Evolutionary conservation across 148 eudicot genomes (phyloP).

Genomic region (Chenopodium quinoa): DNA sequence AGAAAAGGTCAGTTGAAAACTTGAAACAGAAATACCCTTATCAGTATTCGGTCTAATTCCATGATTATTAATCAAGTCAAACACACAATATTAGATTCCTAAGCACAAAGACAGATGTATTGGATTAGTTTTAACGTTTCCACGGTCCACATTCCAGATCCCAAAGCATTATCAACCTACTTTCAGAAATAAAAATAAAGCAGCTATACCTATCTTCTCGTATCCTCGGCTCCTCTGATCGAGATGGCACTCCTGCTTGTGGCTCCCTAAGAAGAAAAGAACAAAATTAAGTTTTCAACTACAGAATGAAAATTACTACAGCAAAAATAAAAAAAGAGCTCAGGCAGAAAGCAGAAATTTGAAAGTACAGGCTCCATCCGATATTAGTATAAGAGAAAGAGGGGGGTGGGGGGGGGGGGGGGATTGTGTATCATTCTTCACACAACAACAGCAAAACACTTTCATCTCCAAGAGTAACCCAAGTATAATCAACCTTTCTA

Average conservation of each 20-base stretch:
- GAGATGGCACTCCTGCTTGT: slow-evolving; percentile 66
- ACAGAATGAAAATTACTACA: not conserved
- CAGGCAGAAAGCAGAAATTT: not conserved
- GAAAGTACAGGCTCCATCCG: not conserved
- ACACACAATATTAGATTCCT: too few species aligned
- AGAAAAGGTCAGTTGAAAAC: too few species aligned
- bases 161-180: not conserved
- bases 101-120: too few species aligned
- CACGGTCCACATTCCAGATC: not conserved
- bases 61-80: too few species aligned
- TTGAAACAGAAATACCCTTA: too few species aligned
- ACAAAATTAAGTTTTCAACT: not conserved
- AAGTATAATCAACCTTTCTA: not conserved
- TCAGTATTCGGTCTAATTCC: too few species aligned
- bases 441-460: not conserved
- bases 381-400: too few species aligned
- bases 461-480: not conserved
- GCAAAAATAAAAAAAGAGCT: not conserved
- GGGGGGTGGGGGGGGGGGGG: too few species aligned
- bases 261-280: slow-evolving; percentile 49
- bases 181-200: too few species aligned
- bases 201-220: slow-evolving; percentile 58
- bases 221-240: slow-evolving; percentile 83
- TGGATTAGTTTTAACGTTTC: too few species aligned
- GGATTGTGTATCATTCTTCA: not conserved